These are phyloP conservation scores for Spinacia oleracea DNA, from an alignment of 179 eudicot genomes.

Conservation along the genomic window DNA sequence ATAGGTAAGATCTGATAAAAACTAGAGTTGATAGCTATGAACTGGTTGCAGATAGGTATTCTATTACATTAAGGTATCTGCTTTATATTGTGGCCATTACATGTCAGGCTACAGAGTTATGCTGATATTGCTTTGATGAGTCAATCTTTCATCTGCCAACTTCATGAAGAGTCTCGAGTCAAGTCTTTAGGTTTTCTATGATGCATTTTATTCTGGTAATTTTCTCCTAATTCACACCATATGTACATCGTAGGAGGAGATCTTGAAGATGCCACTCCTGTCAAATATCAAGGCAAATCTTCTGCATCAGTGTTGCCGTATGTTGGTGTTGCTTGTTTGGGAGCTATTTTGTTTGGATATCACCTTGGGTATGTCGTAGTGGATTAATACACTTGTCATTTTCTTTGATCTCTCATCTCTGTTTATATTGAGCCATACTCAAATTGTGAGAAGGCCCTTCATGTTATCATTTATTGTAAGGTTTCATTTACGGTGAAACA, in stretches of 20 bases:
- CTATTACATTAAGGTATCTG: neutral
- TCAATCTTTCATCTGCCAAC: neutral
- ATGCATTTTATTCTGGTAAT: neutral
- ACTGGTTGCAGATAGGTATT: neutral
- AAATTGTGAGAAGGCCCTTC: neutral
- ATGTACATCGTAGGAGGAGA: conserved; percentile 61
- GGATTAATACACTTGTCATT: neutral
- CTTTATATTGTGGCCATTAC: neutral
- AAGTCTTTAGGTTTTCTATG: no score
- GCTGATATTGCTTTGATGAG: neutral
- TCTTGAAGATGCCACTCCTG: conserved; percentile 59
- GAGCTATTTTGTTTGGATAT: conserved; percentile 96
- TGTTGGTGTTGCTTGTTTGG: conserved; percentile 98
- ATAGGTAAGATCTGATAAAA: neutral
- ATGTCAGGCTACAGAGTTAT: neutral
- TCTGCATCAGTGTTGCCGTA: conserved; percentile 81
- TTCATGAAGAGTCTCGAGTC: neutral
- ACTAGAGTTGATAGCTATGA: no score
- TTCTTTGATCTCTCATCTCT: conserved; percentile 14
- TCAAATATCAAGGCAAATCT: conserved; percentile 60
- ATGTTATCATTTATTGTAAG: neutral
- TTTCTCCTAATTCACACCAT: neutral
- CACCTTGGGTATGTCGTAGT: conserved; percentile 79
- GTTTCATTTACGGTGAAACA: neutral
- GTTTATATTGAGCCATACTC: conserved; percentile 6